Percentiles rank a stretch among this genome's conserved stretches.
These are phyloP conservation scores for Thielaviopsis populi DNA, from an alignment of 2,329 filamentous ascomycete species.

Conservation along the genomic window DNA sequence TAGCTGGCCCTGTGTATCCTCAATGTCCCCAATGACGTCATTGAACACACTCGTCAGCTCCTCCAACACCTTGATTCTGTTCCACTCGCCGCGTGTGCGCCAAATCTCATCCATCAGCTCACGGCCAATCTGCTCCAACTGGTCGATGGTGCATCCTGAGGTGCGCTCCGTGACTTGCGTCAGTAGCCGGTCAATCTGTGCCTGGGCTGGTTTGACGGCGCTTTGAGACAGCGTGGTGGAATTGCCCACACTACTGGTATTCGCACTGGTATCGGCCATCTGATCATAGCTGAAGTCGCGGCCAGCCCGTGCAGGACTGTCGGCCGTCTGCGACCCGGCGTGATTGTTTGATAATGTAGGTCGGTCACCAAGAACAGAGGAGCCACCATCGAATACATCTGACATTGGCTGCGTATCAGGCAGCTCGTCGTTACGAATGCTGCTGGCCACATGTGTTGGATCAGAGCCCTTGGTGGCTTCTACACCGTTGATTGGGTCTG, in stretches of 20 bases:
- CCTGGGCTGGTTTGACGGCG: slow-evolving; percentile 28
- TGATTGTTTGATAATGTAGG: neutral
- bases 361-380: slow-evolving; percentile 29
- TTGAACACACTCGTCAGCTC: slow-evolving; percentile 59
- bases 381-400: slow-evolving; percentile 27
- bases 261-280: neutral
- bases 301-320: neutral
- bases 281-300: neutral
- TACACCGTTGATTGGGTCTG: slow-evolving; percentile 60
- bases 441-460: slow-evolving; percentile 32
- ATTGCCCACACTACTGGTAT: neutral
- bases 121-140: slow-evolving; percentile 85
- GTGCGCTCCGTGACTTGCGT: slow-evolving; percentile 49
- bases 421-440: slow-evolving; percentile 18
- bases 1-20: slow-evolving; percentile 33
- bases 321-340: neutral
- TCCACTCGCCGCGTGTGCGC: slow-evolving; percentile 64
- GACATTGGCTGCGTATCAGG: slow-evolving; percentile 22
- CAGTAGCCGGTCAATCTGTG: slow-evolving; percentile 43
- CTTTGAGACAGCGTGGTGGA: slow-evolving; percentile 11
- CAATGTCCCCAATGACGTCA: slow-evolving; percentile 54
- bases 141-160: slow-evolving; percentile 73
- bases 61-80: slow-evolving; percentile 57
- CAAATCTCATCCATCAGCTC: slow-evolving; percentile 84
- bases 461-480: slow-evolving; percentile 86